Evolutionary conservation across 768 basidiomycete species (phyloP).

Genomic region (Boletus fagicola): DNA sequence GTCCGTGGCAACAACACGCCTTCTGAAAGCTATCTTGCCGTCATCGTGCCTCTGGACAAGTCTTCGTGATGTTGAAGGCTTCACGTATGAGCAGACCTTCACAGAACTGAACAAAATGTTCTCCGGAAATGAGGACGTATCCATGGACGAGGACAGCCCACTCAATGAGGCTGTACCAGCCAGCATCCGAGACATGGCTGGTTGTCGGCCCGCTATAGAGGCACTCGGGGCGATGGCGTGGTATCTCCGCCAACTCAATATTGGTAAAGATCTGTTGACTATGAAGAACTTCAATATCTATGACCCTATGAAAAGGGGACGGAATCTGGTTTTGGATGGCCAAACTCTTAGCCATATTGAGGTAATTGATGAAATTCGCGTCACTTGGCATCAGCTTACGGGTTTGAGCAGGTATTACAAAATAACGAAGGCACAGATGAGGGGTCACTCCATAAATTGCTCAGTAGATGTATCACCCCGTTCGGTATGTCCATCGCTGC

Average conservation of each 20-base stretch:
- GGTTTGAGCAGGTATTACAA: constrained; percentile 59
- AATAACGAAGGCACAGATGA: constrained; percentile 95
- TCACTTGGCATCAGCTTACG: constrained; percentile 8
- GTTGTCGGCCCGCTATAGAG: constrained; percentile 67
- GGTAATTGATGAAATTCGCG: constrained; percentile 39
- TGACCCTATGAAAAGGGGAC: constrained; percentile 91
- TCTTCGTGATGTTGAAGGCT: constrained; percentile 80
- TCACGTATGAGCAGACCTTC: constrained; percentile 68
- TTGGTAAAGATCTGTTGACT: constrained; percentile 91
- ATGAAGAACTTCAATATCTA: constrained; percentile 98
- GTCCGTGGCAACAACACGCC: constrained; percentile 75
- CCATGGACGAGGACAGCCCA: constrained; percentile 44
- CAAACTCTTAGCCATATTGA: constrained; percentile 95
- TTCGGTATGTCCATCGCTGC: constrained; percentile 56
- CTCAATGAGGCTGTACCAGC: constrained; percentile 51
- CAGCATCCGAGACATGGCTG: constrained; percentile 71
- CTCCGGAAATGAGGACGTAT: constrained; percentile 42
- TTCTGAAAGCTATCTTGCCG: constrained; percentile 80
- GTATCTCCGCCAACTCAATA: constrained; percentile 91
- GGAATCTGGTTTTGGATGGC: constrained; percentile 85
- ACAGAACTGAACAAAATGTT: constrained; percentile 68
- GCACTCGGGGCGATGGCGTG: constrained; percentile 92
- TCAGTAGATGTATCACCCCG: constrained; percentile 85
- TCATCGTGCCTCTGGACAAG: constrained; percentile 86
- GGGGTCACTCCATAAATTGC: constrained; percentile 79